Percentiles rank a stretch among this genome's conserved stretches.
Evolutionary conservation across 768 basidiomycete genomes (phyloP).

Genomic region (Hirschioporus abietinus): DNA sequence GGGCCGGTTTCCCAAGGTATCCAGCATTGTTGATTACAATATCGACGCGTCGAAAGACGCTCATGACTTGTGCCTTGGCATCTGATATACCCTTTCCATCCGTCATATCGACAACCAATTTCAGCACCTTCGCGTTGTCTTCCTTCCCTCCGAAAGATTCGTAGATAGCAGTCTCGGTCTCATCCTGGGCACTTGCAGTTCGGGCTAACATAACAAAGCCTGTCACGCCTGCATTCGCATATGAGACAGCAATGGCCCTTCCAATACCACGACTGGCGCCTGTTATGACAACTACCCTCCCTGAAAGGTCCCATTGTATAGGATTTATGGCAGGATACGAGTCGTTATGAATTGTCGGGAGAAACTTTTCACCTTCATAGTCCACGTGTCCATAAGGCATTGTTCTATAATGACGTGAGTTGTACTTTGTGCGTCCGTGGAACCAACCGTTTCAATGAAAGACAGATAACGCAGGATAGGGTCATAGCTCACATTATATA

Average conservation of each 20-base stretch:
- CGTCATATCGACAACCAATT: not conserved
- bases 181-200: not conserved
- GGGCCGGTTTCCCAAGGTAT: not conserved
- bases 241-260: constrained; percentile 13
- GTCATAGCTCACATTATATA: too few relatives aligned
- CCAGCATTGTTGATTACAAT: constrained; percentile 5
- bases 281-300: constrained; percentile 16
- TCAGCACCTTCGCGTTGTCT: not conserved
- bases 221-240: constrained; percentile 14
- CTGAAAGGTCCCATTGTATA: not conserved
- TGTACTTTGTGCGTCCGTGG: too few relatives aligned
- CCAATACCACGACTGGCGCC: constrained; percentile 20
- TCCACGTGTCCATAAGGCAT: too few relatives aligned
- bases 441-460: too few relatives aligned
- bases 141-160: not conserved
- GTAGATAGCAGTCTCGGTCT: not conserved
- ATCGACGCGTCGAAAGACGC: not conserved
- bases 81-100: not conserved
- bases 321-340: not conserved
- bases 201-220: not conserved
- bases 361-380: not conserved
- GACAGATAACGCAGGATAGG: too few relatives aligned
- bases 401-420: too few relatives aligned
- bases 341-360: not conserved
- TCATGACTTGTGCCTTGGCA: not conserved